A percentile compares a stretch with the other conserved stretches of the same genome.
These are phyloP conservation scores for Coemansia sp. DNA, from an alignment of 192 early-diverging fungal species.

Conservation along the genomic window DNA sequence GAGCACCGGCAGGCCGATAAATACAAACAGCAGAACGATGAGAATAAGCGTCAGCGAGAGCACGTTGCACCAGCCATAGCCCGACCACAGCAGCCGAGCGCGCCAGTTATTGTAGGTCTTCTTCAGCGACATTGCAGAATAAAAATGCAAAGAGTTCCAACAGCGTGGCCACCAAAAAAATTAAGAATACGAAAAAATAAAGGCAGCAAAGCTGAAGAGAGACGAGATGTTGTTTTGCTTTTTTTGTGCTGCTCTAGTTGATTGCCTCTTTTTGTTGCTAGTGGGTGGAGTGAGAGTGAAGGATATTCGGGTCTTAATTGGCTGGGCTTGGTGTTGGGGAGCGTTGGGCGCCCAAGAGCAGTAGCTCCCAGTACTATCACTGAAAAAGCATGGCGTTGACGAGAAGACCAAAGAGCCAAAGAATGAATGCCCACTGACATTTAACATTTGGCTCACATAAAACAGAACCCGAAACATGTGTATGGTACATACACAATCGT, in stretches of 20 bases:
- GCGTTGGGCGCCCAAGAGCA: too few species aligned
- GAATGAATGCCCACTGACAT: not conserved
- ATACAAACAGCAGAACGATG: conserved; percentile 51
- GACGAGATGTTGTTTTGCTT: not conserved
- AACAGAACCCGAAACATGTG: not conserved
- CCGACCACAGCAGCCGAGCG: conserved; percentile 48
- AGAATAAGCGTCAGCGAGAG: conserved; percentile 47
- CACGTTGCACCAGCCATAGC: conserved; percentile 59
- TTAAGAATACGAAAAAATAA: too few species aligned
- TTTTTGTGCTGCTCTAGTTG: not conserved
- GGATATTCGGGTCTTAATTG: not conserved
- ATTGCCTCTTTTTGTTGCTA: not conserved
- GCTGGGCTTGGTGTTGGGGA: not conserved
- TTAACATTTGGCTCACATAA: not conserved
- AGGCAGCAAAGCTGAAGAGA: too few species aligned
- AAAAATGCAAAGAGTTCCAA: not conserved
- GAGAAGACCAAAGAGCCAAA: not conserved
- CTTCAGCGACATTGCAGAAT: conserved; percentile 22
- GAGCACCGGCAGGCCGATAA: conserved; percentile 52
- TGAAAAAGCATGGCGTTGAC: too few species aligned
- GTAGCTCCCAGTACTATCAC: too few species aligned
- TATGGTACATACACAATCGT: not conserved
- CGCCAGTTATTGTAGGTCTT: conserved; percentile 47
- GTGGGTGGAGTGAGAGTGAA: not conserved
- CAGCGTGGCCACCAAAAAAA: not conserved